Evolutionary conservation across 2,329 filamentous ascomycete species (phyloP).

Genomic region (Phialophora chinensis): DNA sequence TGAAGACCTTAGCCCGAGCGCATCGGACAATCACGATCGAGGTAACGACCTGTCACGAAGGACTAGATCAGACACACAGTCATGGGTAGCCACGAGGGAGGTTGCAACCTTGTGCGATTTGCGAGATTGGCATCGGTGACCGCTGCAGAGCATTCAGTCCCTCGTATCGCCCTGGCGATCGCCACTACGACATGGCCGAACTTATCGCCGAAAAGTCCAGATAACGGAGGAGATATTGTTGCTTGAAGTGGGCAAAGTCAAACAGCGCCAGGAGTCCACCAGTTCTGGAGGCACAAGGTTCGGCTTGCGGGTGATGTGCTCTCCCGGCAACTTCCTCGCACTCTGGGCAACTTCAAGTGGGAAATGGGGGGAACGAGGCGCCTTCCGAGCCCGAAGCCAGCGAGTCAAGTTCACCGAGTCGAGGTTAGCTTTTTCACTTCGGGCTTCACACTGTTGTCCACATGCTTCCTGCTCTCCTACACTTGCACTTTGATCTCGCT

Average conservation of each 20-base stretch:
- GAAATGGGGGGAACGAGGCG: conserved; percentile 3
- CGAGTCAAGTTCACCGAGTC: not conserved
- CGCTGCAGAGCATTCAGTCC: not conserved
- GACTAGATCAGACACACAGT: not conserved
- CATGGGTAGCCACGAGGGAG: not conserved
- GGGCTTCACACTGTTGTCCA: not conserved
- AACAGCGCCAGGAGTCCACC: not conserved
- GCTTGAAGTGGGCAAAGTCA: not conserved
- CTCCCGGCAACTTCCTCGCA: not conserved
- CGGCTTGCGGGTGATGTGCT: not conserved
- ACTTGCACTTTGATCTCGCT: too few species aligned
- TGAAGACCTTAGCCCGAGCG: not conserved
- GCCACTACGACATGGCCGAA: not conserved
- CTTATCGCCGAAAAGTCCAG: not conserved
- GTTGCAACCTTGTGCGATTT: not conserved
- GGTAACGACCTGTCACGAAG: not conserved
- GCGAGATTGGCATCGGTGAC: not conserved
- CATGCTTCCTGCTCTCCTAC: not conserved
- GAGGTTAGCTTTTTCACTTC: not conserved
- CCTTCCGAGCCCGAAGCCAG: conserved; percentile 6
- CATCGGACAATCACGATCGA: not conserved
- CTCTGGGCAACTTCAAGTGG: not conserved
- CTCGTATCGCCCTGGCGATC: not conserved
- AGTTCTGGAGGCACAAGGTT: not conserved
- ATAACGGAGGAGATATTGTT: not conserved